phyloP scores from a whole-genome alignment of 129 eudicot species.

The Lonicera japonica region DNA sequence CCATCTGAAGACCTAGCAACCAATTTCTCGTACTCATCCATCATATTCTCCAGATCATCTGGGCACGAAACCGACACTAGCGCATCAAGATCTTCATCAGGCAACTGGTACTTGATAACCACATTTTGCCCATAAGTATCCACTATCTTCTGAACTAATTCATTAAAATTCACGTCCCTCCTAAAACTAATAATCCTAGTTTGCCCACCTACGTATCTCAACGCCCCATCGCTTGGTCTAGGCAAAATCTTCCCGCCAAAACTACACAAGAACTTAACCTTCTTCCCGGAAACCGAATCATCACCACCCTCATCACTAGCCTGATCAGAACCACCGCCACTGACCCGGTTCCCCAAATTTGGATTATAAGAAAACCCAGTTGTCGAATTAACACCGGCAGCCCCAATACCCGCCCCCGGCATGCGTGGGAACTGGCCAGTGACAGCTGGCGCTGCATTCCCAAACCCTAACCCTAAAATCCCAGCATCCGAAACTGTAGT shows the following conservation, averaged over 20 bases:
- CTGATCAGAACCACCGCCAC: constrained; percentile 49
- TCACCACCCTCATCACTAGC: constrained; percentile 64
- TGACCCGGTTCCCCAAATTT: constrained; percentile 17
- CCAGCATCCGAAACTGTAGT: constrained; percentile 30
- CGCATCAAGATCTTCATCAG: constrained; percentile 84
- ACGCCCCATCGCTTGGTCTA: constrained; percentile 71
- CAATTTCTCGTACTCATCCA: constrained; percentile 84
- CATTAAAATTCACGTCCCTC: constrained; percentile 52
- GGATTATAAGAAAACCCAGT: constrained; percentile 23
- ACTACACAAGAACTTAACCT: constrained; percentile 82
- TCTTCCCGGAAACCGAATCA: constrained; percentile 50
- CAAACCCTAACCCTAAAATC: constrained; percentile 40
- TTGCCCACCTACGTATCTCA: constrained; percentile 92
- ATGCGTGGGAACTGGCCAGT: constrained; percentile 41
- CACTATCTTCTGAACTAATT: constrained; percentile 62
- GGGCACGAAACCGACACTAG: constrained; percentile 73
- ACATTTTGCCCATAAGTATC: constrained; percentile 48
- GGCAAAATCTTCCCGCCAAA: constrained; percentile 92
- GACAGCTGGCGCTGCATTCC: constrained; percentile 38
- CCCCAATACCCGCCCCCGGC: constrained; percentile 28
- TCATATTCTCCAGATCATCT: constrained; percentile 89
- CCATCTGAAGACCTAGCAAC: constrained; percentile 60
- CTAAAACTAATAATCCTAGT: constrained; percentile 78
- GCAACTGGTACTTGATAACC: constrained; percentile 75
- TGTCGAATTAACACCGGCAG: constrained; percentile 20